A percentile compares a stretch with the other conserved stretches of the same genome.
phyloP scores from a whole-genome alignment of 2,329 filamentous ascomycete genomes.

The Cladosporium sp. region DNA sequence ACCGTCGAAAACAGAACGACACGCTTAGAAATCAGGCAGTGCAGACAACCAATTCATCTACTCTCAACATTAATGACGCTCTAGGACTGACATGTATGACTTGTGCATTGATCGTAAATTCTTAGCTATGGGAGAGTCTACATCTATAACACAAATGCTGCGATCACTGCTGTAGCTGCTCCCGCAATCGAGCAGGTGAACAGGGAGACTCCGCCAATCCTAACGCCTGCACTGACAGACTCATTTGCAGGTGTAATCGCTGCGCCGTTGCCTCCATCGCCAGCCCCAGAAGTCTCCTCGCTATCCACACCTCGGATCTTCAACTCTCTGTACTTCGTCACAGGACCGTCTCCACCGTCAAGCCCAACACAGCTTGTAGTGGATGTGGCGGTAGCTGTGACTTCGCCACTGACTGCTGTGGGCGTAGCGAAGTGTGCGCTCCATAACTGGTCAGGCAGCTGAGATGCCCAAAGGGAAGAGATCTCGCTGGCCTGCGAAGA shows the following conservation, averaged over 20 bases:
- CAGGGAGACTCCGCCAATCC: background rate
- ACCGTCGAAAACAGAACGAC: background rate
- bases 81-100: background rate
- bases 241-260: background rate
- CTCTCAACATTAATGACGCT: background rate
- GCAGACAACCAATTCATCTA: background rate
- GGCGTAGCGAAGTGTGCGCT: constrained; percentile 17
- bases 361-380: constrained; percentile 10
- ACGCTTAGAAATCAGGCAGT: background rate
- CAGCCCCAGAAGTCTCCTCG: background rate
- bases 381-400: constrained; percentile 14
- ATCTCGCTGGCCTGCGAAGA: constrained; percentile 4
- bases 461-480: constrained; percentile 3
- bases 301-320: background rate
- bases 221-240: background rate
- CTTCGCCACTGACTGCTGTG: background rate
- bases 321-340: constrained; percentile 3
- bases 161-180: background rate
- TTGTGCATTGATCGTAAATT: background rate
- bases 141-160: background rate
- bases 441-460: constrained; percentile 13
- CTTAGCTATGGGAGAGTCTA: background rate
- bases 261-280: background rate
- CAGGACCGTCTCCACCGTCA: constrained; percentile 2
- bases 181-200: background rate